Evolutionary conservation across 495 filamentous ascomycete species (phyloP).

Genomic region (Aspergillus egyptiacus): DNA sequence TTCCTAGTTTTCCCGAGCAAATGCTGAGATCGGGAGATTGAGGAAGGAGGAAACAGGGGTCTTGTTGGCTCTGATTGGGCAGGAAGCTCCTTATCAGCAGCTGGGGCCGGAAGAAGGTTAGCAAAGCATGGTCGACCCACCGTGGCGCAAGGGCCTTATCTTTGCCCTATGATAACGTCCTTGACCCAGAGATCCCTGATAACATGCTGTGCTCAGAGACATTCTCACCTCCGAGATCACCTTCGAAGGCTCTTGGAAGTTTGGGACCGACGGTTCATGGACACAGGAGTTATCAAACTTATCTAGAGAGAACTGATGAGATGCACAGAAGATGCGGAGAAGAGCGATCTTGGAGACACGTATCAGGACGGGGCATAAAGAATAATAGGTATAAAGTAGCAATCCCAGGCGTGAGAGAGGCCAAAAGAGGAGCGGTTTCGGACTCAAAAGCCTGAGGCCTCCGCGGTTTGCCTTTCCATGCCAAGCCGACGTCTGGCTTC

Average conservation of each 20-base stretch:
- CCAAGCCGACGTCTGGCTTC: neutral
- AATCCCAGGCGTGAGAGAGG: neutral
- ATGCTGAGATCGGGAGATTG: neutral
- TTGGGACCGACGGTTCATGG: neutral
- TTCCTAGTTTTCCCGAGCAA: slow-evolving; percentile 1
- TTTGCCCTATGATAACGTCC: neutral
- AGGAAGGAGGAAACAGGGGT: neutral
- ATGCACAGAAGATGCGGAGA: neutral
- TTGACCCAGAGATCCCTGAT: slow-evolving; percentile 1
- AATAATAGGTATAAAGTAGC: slow-evolving; percentile 8
- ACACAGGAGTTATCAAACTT: neutral
- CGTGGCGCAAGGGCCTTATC: slow-evolving; percentile 1
- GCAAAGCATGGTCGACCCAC: neutral
- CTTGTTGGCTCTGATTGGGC: neutral
- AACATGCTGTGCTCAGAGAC: neutral
- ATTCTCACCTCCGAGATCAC: no score
- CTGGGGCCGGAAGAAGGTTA: neutral
- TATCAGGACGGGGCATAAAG: neutral
- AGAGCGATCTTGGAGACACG: neutral
- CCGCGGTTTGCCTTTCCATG: neutral
- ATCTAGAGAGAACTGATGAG: neutral
- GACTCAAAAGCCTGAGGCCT: neutral
- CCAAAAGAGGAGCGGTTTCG: slow-evolving; percentile 1
- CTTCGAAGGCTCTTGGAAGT: no score
- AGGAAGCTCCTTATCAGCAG: neutral